A percentile compares a stretch with the other conserved stretches of the same genome.
Evolutionary conservation across 1,139 yeast genomes (phyloP).

Genomic region (Geotrichum fermentans): DNA sequence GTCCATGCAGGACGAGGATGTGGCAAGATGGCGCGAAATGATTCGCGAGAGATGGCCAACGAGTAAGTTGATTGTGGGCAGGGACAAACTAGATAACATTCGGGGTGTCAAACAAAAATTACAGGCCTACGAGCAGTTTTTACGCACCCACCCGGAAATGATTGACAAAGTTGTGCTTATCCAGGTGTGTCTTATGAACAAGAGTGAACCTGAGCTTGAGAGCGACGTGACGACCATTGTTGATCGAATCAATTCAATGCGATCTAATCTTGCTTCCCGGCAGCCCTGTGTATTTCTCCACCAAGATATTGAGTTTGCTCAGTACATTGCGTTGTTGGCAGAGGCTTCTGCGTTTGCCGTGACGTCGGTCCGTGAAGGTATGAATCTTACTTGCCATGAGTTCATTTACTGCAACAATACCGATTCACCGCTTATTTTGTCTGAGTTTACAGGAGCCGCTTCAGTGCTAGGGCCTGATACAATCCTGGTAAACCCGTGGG

Average conservation of each 20-base stretch:
- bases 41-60: conserved; percentile 74
- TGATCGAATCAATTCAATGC: conserved; percentile 76
- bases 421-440: conserved; percentile 76
- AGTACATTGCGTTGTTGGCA: conserved; percentile 75
- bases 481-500: conserved; percentile 87
- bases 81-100: conserved; percentile 83
- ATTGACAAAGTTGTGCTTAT: conserved; percentile 68
- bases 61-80: conserved; percentile 63
- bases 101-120: conserved; percentile 87
- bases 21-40: conserved; percentile 61
- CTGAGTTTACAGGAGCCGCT: conserved; percentile 95
- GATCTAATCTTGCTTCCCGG: conserved; percentile 56
- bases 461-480: conserved; percentile 51
- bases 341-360: conserved; percentile 89
- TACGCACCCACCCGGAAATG: conserved; percentile 65
- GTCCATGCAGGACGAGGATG: conserved; percentile 49
- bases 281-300: conserved; percentile 78
- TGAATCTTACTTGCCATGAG: conserved; percentile 94
- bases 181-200: conserved; percentile 68
- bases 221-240: conserved; percentile 71
- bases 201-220: conserved; percentile 47
- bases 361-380: conserved; percentile 90
- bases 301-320: conserved; percentile 83
- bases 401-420: conserved; percentile 71
- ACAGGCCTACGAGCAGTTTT: conserved; percentile 77